Percentiles rank a stretch among this genome's conserved stretches.
Conservation (phyloP, 164 flowering plant species). For the Kingdonia uniflora region DNA sequence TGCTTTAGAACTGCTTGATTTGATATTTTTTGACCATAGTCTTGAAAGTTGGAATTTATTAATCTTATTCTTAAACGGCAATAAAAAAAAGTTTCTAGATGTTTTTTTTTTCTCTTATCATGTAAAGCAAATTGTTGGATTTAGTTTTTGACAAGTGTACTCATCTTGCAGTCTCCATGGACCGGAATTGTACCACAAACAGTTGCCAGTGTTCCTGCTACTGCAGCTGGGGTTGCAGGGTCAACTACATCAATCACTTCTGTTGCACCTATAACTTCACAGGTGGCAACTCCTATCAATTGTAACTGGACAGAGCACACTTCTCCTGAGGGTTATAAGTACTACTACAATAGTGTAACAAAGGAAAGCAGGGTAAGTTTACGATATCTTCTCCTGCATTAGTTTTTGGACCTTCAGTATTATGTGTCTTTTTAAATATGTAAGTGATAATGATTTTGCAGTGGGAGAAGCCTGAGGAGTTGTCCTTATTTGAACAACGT, state of each 20-base stretch:
- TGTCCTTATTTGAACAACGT: constrained; percentile 35
- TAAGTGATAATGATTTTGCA: constrained; percentile 20
- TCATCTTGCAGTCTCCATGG: constrained; percentile 47
- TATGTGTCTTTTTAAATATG: not conserved
- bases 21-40: too few relatives aligned
- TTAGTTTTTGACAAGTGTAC: too few relatives aligned
- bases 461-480: constrained; percentile 99
- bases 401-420: constrained; percentile 1
- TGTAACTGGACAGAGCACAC: constrained; percentile 96
- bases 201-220: constrained; percentile 25
- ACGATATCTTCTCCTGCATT: not conserved
- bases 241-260: constrained; percentile 30
- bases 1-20: too few relatives aligned
- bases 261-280: constrained; percentile 21
- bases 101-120: too few relatives aligned
- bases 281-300: constrained; percentile 27
- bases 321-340: constrained; percentile 91
- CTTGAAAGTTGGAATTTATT: too few relatives aligned
- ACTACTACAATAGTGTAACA: constrained; percentile 70
- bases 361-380: constrained; percentile 70
- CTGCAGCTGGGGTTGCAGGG: constrained; percentile 30
- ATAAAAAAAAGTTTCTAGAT: too few relatives aligned
- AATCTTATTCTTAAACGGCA: too few relatives aligned
- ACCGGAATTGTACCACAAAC: constrained; percentile 34
- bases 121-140: too few relatives aligned